Evolutionary conservation across 164 flowering plant genomes (phyloP), one percentile per base, ranked within the genome.

Genomic region (Nelumbo lutea): DNA sequence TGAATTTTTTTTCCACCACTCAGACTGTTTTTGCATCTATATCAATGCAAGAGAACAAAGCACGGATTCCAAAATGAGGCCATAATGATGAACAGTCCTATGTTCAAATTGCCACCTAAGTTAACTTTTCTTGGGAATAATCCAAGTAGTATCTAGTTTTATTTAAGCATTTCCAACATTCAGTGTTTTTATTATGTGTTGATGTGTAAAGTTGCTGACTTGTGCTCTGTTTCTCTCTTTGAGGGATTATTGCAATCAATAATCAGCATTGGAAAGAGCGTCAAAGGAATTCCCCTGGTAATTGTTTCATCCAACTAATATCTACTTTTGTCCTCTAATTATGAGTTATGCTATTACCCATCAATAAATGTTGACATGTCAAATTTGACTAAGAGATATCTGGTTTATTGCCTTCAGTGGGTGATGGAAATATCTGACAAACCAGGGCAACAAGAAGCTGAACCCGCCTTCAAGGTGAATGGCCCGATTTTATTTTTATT

Each of bases 391-490:
- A 58, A 57, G 15, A 27, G 11, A 39, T 56, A 9, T 66, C 53
- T 45, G 44, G 9, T 73, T 69, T 59, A 27, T 76, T 71, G 38
- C 47, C 10, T 74, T 67, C 70, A 88, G 97, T 90, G 93, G 98
- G 98, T 84, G 62, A 82, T 94, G 53, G 98, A 94, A 79, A 84
- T 94, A 73, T 87, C 98, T 60, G 91, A 90, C 83, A 84, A 76
- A 75, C 97, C 97, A 3, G 92, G 97, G 51, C 65, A 76, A 61
- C 84, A 82, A 74, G 98, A 94, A 75, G 82, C 96, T 76, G 90
- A 94, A 82, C 98, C 98, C 72, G 88, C 97, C 72, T 94, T 94
- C 66, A 94, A 94, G 95, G 98, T 90, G 67, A 76, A 42, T 73
- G 57, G 52, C 64, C 43, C 48, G 40, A 40, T 48, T 11, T 46